Base-by-base conservation (phyloP, 192 early-diverging fungal species). In the Spizellomyces sp. region DNA sequence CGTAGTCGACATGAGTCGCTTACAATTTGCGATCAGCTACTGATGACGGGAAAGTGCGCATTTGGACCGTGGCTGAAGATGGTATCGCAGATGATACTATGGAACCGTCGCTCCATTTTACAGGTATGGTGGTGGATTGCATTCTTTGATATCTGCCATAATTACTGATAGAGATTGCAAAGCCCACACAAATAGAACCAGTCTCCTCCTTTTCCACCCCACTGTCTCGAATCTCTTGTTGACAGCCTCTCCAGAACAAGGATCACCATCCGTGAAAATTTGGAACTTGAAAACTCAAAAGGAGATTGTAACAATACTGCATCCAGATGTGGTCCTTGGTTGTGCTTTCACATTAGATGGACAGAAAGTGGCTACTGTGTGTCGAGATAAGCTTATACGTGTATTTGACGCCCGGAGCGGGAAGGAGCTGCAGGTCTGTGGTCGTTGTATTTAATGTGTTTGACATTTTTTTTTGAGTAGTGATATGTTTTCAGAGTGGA, bases 371-470 rank as follows among this genome's bases (percentile, higher is more conserved):
- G 93, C 87, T 8, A 85, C 88, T 1, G 77, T 84, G 5, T 86
- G 88, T 12, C 86, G 72, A 46, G 90, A 93, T 66, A 90, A 87
- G 62, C 82, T 86, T 71, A 73, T 96, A 12, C 83, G 83, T 7
- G 66, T 95, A 4, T 87, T 89, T 64, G 85, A 91, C 59, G 80
- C 84, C 14, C 79, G 81, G 41, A 83, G 80, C 0, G 90, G 87
- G 1, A 67, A 87, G 21, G 69, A 88, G 5, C 22, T 93, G 9
- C 77, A 76, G 41, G 79, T 61, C 12, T 12, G 59, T 27, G 27
- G 2, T 14, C 10, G 14, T 27, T 61, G 12, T 54, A 54, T 12
- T n/a, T 54, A 19, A 19, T 54, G 50, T n/a, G 17, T 54, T 61
- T 61, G 12, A 12, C 22, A 22, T 36, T 14, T 0, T 12, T 9